A percentile compares a stretch with the other conserved stretches of the same genome.
These are phyloP conservation scores for Trypanosoma lewisi DNA, from an alignment of 208 protist genomes.

Conservation along the genomic window DNA sequence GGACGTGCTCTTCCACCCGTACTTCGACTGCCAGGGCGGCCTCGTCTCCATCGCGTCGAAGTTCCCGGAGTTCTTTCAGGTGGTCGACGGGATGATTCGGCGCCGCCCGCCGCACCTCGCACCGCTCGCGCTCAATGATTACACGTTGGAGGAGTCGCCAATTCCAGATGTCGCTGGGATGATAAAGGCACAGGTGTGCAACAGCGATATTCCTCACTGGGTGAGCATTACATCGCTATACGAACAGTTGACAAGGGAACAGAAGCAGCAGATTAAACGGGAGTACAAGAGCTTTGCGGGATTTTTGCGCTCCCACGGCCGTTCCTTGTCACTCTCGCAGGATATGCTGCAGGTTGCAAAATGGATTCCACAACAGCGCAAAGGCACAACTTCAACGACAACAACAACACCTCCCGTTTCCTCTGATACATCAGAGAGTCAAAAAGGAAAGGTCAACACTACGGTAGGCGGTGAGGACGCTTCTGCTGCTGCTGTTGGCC, in stretches of 20 bases:
- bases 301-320: conserved; percentile 81
- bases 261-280: conserved; percentile 60
- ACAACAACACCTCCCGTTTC: not conserved
- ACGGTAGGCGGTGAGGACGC: not conserved
- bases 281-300: conserved; percentile 74
- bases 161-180: conserved; percentile 64
- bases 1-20: conserved; percentile 85
- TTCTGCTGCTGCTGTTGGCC: no score
- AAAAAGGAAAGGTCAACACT: conserved; percentile 4
- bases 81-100: conserved; percentile 66
- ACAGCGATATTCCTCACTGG: conserved; percentile 72
- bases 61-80: conserved; percentile 83
- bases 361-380: conserved; percentile 52
- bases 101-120: conserved; percentile 67
- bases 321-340: conserved; percentile 65
- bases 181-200: conserved; percentile 60
- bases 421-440: not conserved
- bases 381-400: conserved; percentile 3
- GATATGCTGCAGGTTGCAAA: conserved; percentile 86
- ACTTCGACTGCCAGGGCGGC: conserved; percentile 90
- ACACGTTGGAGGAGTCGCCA: conserved; percentile 61
- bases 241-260: conserved; percentile 65
- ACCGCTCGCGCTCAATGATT: conserved; percentile 73
- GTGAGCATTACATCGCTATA: conserved; percentile 80
- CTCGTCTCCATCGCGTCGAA: conserved; percentile 76